Base-by-base conservation (phyloP, 139 green algal genomes). In the Yamagishiella unicocca region DNA sequence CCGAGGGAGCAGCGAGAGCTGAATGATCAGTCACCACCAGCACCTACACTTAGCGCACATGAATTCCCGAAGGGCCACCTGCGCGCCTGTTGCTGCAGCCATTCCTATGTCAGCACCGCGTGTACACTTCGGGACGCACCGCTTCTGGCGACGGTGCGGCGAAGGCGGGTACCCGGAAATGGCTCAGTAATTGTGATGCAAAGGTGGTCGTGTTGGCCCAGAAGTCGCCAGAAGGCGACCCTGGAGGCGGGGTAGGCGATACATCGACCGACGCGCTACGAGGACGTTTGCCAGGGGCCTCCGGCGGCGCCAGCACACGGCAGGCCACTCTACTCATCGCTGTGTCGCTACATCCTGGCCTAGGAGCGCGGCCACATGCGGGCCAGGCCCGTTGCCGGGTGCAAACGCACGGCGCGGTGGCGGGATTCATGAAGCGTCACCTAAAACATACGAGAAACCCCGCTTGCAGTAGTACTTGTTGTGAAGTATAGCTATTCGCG, bases 201-300 rank as follows among this genome's bases (percentile, higher is more conserved):
- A 81, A 87, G 4, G 42, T 50, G 9, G 82, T 87, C 0, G 67
- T 71, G 43, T 43, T 78, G 1, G 31, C 31, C 80, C 80, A 86
- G 22, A 77, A 67, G 64, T 66, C 64, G 0, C 12, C 5, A 0
- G 58, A 22, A 2, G 40, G 43, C 29, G 38, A 2, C 29, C 19
- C 31, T 33, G 40, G 9, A 10, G 42, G 2, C 55, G 17, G 29
- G 7, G 61, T 21, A 35, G 45, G 43, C n/a, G 43, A 1, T 1
- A 42, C 73, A 81, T 81, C 73, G 4, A 64, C 73, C 10, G 73
- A 66, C 73, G 74, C 74, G 50, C 74, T 67, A 22, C 76, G 53
- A 10, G 77, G 77, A n/a, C 77, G 58, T 38, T 37, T 29, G 27
- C 77, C 77, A 31, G 77, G 77, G 7, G 77, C 77, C 21, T 84